phyloP scores from a whole-genome alignment of 805 yeast species.

The Monosporozyma yasuniensis region DNA sequence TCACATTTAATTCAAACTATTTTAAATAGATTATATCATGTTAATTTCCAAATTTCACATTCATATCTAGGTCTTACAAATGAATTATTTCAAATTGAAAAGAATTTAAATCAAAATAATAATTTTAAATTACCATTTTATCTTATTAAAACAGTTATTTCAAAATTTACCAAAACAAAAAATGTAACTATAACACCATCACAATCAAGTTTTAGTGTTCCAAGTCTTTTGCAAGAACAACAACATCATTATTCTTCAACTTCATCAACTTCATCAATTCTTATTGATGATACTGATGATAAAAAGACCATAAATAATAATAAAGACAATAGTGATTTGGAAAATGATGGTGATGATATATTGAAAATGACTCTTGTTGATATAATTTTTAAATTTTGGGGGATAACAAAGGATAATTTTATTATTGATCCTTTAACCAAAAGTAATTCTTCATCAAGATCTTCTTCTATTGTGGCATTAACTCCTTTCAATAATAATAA shows the following conservation, averaged over 20 bases:
- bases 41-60: slow-evolving; percentile 86
- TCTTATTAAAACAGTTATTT: slow-evolving; percentile 48
- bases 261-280: background rate
- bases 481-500: background rate
- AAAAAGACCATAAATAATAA: background rate
- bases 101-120: slow-evolving; percentile 41
- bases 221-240: background rate
- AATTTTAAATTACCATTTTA: slow-evolving; percentile 51
- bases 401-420: slow-evolving; percentile 41
- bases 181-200: slow-evolving; percentile 13
- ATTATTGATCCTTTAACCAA: slow-evolving; percentile 5
- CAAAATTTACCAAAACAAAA: no score
- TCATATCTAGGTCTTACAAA: slow-evolving; percentile 75
- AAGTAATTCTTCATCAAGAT: background rate
- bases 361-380: slow-evolving; percentile 59
- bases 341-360: slow-evolving; percentile 28
- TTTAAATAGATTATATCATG: slow-evolving; percentile 74
- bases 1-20: slow-evolving; percentile 93
- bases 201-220: background rate
- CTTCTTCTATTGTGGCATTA: background rate
- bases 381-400: slow-evolving; percentile 58
- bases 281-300: background rate
- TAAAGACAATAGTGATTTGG: background rate
- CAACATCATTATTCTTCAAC: background rate
- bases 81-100: slow-evolving; percentile 73